phyloP scores from a whole-genome alignment of 257 asterid species.

The Solanum medicagineum region DNA sequence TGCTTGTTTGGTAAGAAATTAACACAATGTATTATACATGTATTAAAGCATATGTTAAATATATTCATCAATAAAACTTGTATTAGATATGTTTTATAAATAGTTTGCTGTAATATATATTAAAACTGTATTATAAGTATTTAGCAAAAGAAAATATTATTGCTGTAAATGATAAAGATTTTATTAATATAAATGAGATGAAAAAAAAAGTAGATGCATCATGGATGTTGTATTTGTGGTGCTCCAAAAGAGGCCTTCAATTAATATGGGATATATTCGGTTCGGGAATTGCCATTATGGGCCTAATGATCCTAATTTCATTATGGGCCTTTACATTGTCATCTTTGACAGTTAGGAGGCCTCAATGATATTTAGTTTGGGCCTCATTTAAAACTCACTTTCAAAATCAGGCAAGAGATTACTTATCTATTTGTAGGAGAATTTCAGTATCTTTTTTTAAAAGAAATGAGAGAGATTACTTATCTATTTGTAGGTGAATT shows the following conservation, averaged over 20 bases:
- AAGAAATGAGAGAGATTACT: not conserved
- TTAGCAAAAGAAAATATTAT: too few relatives aligned
- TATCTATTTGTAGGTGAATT: not conserved
- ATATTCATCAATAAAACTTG: too few relatives aligned
- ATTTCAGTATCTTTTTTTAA: not conserved
- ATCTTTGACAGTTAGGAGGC: not conserved
- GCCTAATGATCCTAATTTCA: not conserved
- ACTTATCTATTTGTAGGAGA: not conserved
- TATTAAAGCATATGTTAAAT: too few relatives aligned
- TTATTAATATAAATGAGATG: not conserved
- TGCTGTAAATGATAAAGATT: too few relatives aligned
- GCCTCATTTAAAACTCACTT: not conserved
- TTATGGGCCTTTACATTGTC: not conserved
- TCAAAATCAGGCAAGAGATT: not conserved
- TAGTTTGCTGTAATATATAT: too few relatives aligned
- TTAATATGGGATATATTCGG: not conserved
- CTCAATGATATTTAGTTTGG: not conserved
- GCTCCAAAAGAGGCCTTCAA: not conserved
- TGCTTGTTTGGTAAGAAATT: too few relatives aligned
- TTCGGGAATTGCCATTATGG: not conserved
- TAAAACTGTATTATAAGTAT: too few relatives aligned
- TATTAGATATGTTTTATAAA: too few relatives aligned
- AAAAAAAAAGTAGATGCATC: not conserved
- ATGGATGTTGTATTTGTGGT: not conserved
- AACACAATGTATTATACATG: too few relatives aligned